Evolutionary conservation across 2,329 filamentous ascomycete species (phyloP), one percentile per base, ranked within the genome.

Genomic region (Shiraia bambusicola): DNA sequence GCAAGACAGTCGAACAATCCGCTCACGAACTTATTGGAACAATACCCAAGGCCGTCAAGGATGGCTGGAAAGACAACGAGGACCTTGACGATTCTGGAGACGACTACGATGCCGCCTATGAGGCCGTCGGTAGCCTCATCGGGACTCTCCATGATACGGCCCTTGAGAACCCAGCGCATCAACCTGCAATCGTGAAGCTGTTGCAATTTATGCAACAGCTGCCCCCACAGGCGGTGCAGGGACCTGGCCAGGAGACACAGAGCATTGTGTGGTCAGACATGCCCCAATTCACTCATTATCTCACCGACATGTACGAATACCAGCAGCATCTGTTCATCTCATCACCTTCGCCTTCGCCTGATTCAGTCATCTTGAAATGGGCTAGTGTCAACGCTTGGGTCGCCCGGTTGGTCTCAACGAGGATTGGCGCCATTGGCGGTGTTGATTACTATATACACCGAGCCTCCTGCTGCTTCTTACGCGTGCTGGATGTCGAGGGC

Each of bases 381-480:
- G 31, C 31, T 11, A 33, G 14, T 13, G 16, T 33, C 4, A 33
- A 33, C 10, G 31, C 31, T 16, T 33, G 31, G 31, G 13, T 33
- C 14, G 31, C 31, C 6, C 31, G 31, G 9, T 13, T 33, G 6
- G 31, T 33, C 9, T 5, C 31, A 9, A 33, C 31, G 14, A 13
- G 13, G 10, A 16, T 33, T 10, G 2, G 6, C 5, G 10, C 9
- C 4, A 8, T 13, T 2, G 16, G 16, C 14, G 31, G 16, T 3
- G 10, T 33, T 9, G 14, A 33, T 19, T 33, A 33, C 31, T 33
- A 17, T 17, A 33, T 33, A 13, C 31, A 33, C 31, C 31, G 31
- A 3, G 31, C 31, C 6, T 17, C 14, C 14, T 33, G 13, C 16
- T 17, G 16, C 14, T 33, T 33, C 31, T 13, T 33, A 19, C 16